phyloP scores from a whole-genome alignment of 176 grass and related monocot genomes.

The Phoenix roebelenii region DNA sequence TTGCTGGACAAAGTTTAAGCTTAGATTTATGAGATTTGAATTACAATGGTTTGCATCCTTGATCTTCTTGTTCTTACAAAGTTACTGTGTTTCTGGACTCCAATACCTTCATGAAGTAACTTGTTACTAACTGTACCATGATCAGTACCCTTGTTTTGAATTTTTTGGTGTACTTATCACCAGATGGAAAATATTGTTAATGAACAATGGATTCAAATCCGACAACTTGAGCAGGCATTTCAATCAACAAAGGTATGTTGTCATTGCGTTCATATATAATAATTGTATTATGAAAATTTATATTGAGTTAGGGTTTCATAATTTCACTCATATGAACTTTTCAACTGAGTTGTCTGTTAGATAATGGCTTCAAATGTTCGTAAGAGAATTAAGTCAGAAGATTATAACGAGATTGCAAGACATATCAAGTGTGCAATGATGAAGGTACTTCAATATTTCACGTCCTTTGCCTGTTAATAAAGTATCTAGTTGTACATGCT shows the following conservation, averaged over 20 bases:
- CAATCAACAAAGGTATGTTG: constrained; percentile 66
- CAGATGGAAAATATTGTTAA: constrained; percentile 76
- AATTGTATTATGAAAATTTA: constrained; percentile 1
- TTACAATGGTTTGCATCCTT: no score
- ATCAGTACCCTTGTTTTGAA: neutral
- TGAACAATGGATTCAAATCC: constrained; percentile 96
- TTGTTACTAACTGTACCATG: no score
- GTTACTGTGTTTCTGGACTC: no score
- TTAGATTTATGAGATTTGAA: no score
- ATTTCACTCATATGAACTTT: constrained; percentile 11
- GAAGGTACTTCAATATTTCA: constrained; percentile 24
- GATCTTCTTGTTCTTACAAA: no score
- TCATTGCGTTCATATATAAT: constrained; percentile 12
- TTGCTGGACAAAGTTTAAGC: no score
- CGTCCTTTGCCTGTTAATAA: neutral
- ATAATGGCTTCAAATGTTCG: constrained; percentile 69
- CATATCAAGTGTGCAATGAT: neutral
- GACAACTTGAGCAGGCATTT: constrained; percentile 86
- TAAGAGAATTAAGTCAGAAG: constrained; percentile 23
- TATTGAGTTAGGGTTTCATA: neutral
- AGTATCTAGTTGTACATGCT: neutral
- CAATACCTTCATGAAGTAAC: no score
- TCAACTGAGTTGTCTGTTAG: constrained; percentile 33
- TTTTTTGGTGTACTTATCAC: constrained; percentile 22
- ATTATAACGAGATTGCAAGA: neutral